Base-by-base conservation (phyloP, 805 yeast genomes). In the Nadsonia fulvescens region DNA sequence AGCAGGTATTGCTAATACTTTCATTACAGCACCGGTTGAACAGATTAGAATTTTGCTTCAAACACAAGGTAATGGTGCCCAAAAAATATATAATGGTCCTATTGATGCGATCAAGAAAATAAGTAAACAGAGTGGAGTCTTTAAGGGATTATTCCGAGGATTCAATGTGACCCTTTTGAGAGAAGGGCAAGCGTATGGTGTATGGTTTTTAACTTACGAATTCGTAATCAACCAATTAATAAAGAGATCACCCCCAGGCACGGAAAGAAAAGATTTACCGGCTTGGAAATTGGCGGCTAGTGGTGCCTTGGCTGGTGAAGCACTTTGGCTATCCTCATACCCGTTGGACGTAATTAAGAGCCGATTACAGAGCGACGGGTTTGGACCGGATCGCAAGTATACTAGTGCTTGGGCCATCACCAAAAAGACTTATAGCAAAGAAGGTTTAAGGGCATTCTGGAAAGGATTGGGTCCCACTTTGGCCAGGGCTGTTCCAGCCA, bases 101-200 rank as follows among this genome's bases (percentile, higher is more conserved):
- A 35, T 37, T 11, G 61, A 58, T 29, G 61, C 62, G 1, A 58
- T 65, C 7, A 37, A 42, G 19, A 44, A 53, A 28, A 67, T 70
- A 8, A 49, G 54, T 33, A 21, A 33, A 4, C 27, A 43, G 1
- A 38, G 56, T 13, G 78, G 79, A 9, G 9, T 43, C 16, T 10
- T 25, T 4, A 29, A 44, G 14, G 77, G 75, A 1, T 35, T 71
- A 4, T 68, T 55, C 37, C 48, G 79, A 29, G 79, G 79, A 0
- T 47, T 53, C 10, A 37, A 50, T 3, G 59, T 71, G 30, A 71
- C 79, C 1, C 37, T 65, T 1, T 22, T 63, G 8, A 51, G 79
- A 32, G 79, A 71, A 38, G 48, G 61, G n/a, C 79, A 71, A 44
- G 77, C 79, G 0, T 72, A 73, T 39, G 82, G 82, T 5, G 65